Base-by-base conservation (phyloP, 2,329 filamentous ascomycete species). In the Aspergillus fumigatus region DNA sequence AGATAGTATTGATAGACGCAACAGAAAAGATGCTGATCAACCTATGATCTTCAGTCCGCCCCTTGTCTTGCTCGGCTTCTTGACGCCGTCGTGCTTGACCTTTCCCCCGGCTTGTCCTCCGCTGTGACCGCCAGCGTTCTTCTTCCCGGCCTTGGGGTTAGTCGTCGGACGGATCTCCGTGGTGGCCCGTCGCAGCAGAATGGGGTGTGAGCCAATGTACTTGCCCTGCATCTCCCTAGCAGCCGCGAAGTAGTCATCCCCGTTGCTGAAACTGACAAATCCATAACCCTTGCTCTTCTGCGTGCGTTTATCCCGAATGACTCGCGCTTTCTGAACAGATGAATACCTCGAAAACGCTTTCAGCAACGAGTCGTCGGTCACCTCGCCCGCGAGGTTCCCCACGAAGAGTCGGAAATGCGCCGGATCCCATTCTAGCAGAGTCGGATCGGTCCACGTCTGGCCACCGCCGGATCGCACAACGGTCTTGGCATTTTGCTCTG, bases 141-240 rank as follows among this genome's bases (percentile, higher is more conserved):
- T 79, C 52, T 84, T 82, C 56, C 88, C 87, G 67, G 84, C 86
- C 64, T 84, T 84, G 47, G 82, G 80, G 61, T 88, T 87, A n/a
- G 81, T 82, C 11, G 86, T 81, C 4, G 91, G 85, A 70, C 90
- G 91, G 73, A 99, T 91, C 73, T 97, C 92, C 5, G 93, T 96
- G 64, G 88, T 96, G 63, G 90, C 91, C 73, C 94, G 90, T 73
- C 89, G 87, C 64, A 97, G 84, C 26, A 90, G 80, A 27, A 97
- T 90, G 0, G 94, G 94, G 74, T 97, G 94, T 72, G 92, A 97
- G 67, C 96, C 93, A 70, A 99, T 97, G 76, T 99, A 99, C 78
- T 99, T 97, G 66, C 92, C 92, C 69, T 97, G 90, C 94, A 97
- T 97, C 78, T 97, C 93, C 77, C 94, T 92, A 67, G 92, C 93